A percentile compares a stretch with the other conserved stretches of the same genome.
Conservation (phyloP, 2,329 filamentous ascomycete species). For the Diaporthe velutina region DNA sequence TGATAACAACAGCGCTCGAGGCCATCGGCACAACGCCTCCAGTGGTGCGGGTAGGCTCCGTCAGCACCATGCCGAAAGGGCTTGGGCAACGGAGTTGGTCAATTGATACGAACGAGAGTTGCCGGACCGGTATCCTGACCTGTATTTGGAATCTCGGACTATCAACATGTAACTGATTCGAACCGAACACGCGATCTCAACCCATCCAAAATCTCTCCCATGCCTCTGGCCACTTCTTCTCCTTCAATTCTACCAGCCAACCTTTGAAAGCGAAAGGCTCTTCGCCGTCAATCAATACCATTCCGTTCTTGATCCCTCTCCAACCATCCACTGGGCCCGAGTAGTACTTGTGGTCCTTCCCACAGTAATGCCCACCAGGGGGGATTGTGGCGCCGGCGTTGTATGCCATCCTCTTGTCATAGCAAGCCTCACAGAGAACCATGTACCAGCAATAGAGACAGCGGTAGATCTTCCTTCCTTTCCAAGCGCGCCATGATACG, state of each 20-base stretch:
- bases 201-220: slow-evolving; percentile 9
- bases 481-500: neutral
- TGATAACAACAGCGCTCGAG: neutral
- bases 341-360: neutral
- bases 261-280: slow-evolving; percentile 2
- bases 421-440: neutral
- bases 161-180: neutral
- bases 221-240: slow-evolving; percentile 6
- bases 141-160: neutral
- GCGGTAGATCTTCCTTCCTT: neutral
- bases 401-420: neutral
- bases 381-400: neutral
- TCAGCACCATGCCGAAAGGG: no score
- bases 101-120: neutral
- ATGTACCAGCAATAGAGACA: slow-evolving; percentile 3
- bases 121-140: neutral
- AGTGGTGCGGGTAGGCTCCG: neutral
- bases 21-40: no score
- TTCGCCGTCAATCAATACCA: neutral
- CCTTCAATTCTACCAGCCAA: neutral
- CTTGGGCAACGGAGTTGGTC: no score
- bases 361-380: neutral
- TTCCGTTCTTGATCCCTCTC: neutral
- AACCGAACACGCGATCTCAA: neutral
- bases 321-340: neutral